Base-by-base conservation (phyloP, 805 yeast species). In the Lachancea sp. region DNA sequence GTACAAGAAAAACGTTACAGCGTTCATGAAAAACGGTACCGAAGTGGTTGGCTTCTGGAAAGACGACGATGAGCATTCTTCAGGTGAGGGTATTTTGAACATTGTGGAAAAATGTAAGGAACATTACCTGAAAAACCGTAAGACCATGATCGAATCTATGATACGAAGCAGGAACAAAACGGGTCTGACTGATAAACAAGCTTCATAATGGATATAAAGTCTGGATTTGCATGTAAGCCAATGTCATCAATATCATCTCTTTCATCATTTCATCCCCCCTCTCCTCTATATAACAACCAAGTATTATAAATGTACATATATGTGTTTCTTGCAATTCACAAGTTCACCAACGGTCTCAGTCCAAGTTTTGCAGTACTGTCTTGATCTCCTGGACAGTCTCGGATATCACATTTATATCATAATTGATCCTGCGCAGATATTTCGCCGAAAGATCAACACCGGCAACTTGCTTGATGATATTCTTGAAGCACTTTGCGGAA, bases 21-120 rank as follows among this genome's bases (percentile, higher is more conserved):
- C 81, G 47, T 78, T 74, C 49, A 71, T 76, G 60, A 75, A 75
- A 49, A 73, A 77, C 57, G 75, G 75, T 45, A 71, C 72, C 47
- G 81, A 78, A 51, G 70, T 84, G 20, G 77, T 80, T 17, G 84
- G 87, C 3, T 58, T 82, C 36, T 74, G 84, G 79, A 63, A 72
- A 43, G 76, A 73, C 41, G 62, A 69, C 8, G 60, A 62, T 13
- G 55, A 51, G 12, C 54, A 51, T 16, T 52, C 49, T 34, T 47
- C 55, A 0, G 55, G 54, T 12, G 58, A 59, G 52, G 43, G 72
- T 58, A 46, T 69, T 37, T 46, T 51, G 3, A 42, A 50, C 4
- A 62, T 73, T 34, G 55, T 79, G 10, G 67, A 66, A n/a, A 67
- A 66, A 22, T 76, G 85, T 46, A 70, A 68, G 47, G 54, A 54